A percentile compares a stretch with the other conserved stretches of the same genome.
phyloP scores from a whole-genome alignment of 208 protist species.

The Crithidia acanthocephali region DNA sequence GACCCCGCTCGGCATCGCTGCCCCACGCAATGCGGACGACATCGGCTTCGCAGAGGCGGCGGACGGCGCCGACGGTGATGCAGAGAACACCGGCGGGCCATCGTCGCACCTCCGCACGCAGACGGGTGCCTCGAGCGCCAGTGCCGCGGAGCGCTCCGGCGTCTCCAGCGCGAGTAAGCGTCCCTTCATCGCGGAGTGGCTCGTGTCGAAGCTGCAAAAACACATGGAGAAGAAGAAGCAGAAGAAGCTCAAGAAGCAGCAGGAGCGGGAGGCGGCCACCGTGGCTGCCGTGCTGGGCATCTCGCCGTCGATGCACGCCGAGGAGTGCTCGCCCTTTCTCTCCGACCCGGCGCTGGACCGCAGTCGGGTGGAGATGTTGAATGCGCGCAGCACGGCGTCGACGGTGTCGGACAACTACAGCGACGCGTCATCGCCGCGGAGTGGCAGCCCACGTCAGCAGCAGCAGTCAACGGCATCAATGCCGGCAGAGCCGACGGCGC shows the following conservation, averaged over 20 bases:
- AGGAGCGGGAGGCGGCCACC: conserved; percentile 26
- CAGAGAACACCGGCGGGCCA: not conserved
- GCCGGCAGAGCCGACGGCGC: not conserved
- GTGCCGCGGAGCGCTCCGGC: not conserved
- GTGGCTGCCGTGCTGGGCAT: not conserved
- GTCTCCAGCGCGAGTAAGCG: not conserved
- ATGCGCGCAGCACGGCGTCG: conserved; percentile 3
- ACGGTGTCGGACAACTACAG: conserved; percentile 17
- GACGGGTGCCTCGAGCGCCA: not conserved
- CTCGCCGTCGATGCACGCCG: not conserved
- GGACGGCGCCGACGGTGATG: not conserved
- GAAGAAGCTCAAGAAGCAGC: conserved; percentile 26
- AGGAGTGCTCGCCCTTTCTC: conserved; percentile 3
- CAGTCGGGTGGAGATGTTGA: not conserved
- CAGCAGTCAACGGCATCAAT: not conserved
- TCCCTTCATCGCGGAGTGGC: conserved; percentile 25
- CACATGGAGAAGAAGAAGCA: conserved; percentile 35
- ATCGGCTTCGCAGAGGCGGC: conserved; percentile 6
- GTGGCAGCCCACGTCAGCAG: not conserved
- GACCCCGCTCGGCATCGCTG: conserved; percentile 5
- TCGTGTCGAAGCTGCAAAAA: conserved; percentile 37
- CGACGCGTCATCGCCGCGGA: conserved; percentile 6
- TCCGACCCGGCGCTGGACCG: not conserved
- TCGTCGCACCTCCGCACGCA: not conserved
- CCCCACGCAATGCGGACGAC: conserved; percentile 31